Evolutionary conservation across 2,329 filamentous ascomycete genomes (phyloP).

Genomic region (Sarocladium oryzae): DNA sequence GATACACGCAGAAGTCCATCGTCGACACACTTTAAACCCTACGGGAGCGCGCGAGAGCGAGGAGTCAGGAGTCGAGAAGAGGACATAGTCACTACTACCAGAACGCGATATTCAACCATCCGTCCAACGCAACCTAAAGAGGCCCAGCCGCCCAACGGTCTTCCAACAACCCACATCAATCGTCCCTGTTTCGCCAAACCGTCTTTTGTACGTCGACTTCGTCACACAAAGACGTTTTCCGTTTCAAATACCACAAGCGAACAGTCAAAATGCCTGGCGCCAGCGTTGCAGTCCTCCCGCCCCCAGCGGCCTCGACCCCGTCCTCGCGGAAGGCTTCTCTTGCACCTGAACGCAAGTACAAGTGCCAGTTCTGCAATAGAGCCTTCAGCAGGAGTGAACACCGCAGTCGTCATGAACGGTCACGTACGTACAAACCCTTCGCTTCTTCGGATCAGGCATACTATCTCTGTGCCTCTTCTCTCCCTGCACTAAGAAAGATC

Average conservation of each 20-base stretch:
- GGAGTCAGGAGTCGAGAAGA: slow-evolving; percentile 35
- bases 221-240: neutral
- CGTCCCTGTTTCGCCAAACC: neutral
- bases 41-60: slow-evolving; percentile 61
- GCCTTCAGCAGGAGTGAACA: slow-evolving; percentile 98
- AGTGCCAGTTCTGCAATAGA: slow-evolving; percentile 97
- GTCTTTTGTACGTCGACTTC: neutral
- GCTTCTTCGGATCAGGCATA: no score
- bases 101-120: slow-evolving; percentile 55
- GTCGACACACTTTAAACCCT: slow-evolving; percentile 65
- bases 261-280: slow-evolving; percentile 60
- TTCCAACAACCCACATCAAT: neutral
- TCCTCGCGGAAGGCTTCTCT: slow-evolving; percentile 68
- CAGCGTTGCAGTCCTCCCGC: slow-evolving; percentile 57
- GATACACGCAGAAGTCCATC: slow-evolving; percentile 39
- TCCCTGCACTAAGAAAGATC: neutral
- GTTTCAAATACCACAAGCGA: neutral
- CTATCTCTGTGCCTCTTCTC: slow-evolving; percentile 3
- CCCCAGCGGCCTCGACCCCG: slow-evolving; percentile 61
- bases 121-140: slow-evolving; percentile 26
- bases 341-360: slow-evolving; percentile 95
- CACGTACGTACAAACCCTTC: slow-evolving; percentile 64
- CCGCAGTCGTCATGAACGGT: slow-evolving; percentile 91
- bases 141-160: slow-evolving; percentile 1
- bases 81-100: slow-evolving; percentile 13